Evolutionary conservation across 2,329 filamentous ascomycete species (phyloP).

Genomic region (Daldinia eschscholtzii): DNA sequence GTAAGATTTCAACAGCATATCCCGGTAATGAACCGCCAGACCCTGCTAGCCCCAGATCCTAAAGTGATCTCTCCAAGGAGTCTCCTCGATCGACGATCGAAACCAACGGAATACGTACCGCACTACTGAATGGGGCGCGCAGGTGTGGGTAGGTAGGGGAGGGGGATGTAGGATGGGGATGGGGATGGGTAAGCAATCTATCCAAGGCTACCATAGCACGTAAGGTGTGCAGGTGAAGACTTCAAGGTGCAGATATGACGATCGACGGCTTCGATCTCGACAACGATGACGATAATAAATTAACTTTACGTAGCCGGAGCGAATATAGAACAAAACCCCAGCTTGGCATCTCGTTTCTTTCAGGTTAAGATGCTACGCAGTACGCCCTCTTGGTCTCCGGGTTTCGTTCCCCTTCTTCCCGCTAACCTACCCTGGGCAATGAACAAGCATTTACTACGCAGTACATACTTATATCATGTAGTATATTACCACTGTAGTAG

Average conservation of each 20-base stretch:
- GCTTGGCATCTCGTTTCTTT: conserved; percentile 20
- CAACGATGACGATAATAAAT: conserved; percentile 15
- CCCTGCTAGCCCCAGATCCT: conserved; percentile 39
- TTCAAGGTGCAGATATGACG: conserved; percentile 22
- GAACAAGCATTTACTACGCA: conserved; percentile 12
- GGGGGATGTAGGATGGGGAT: not conserved
- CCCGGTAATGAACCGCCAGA: conserved; percentile 35
- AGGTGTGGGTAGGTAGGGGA: conserved; percentile 29
- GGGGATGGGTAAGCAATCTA: conserved; percentile 12
- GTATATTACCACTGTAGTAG: not conserved
- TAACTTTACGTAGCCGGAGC: conserved; percentile 1
- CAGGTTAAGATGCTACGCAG: conserved; percentile 27
- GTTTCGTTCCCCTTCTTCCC: conserved; percentile 11
- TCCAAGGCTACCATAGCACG: conserved; percentile 9
- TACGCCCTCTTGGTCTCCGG: conserved; percentile 24
- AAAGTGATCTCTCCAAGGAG: conserved; percentile 42
- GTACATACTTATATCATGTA: not conserved
- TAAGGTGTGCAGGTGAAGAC: conserved; percentile 25
- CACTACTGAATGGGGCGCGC: conserved; percentile 27
- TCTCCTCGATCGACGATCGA: conserved; percentile 42
- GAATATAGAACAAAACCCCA: conserved; percentile 4
- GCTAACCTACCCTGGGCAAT: conserved; percentile 23
- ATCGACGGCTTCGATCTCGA: conserved; percentile 22
- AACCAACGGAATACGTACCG: conserved; percentile 32
- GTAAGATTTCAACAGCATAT: conserved; percentile 34